phyloP scores from a whole-genome alignment of 2,329 filamentous ascomycete genomes.

The Aspergillus ibericus region DNA sequence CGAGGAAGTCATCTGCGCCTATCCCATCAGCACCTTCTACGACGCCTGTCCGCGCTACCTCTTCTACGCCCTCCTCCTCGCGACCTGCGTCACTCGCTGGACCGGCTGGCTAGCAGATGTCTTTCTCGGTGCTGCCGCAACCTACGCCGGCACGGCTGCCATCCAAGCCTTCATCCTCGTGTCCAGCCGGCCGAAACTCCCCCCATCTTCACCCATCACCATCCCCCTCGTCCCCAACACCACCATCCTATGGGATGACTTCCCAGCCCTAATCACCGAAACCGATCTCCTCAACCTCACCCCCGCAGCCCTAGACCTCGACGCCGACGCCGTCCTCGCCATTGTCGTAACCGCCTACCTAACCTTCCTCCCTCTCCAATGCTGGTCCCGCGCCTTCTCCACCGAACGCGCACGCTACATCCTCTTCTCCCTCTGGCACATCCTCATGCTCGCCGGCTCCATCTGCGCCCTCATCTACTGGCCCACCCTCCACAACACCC shows the following conservation, averaged over 20 bases:
- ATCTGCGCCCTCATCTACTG: constrained; percentile 31
- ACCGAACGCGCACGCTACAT: constrained; percentile 28
- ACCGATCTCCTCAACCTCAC: constrained; percentile 20
- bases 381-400: constrained; percentile 32
- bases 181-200: constrained; percentile 14
- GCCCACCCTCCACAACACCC: constrained; percentile 14
- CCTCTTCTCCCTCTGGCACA: constrained; percentile 32
- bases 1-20: constrained; percentile 31
- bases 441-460: constrained; percentile 32
- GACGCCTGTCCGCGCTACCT: constrained; percentile 35
- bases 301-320: constrained; percentile 33
- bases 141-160: constrained; percentile 34
- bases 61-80: constrained; percentile 32
- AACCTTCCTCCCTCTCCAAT: constrained; percentile 35
- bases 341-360: constrained; percentile 37
- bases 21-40: constrained; percentile 37
- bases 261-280: constrained; percentile 25
- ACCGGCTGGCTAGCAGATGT: constrained; percentile 34
- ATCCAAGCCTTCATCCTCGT: constrained; percentile 35
- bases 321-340: constrained; percentile 34
- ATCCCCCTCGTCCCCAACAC: constrained; percentile 26
- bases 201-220: constrained; percentile 17
- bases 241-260: constrained; percentile 11
- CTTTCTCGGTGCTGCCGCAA: constrained; percentile 33
- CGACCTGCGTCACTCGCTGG: constrained; percentile 30